Evolutionary conservation across 306 rosid species (phyloP).

Genomic region (Glycyrrhiza uralensis): DNA sequence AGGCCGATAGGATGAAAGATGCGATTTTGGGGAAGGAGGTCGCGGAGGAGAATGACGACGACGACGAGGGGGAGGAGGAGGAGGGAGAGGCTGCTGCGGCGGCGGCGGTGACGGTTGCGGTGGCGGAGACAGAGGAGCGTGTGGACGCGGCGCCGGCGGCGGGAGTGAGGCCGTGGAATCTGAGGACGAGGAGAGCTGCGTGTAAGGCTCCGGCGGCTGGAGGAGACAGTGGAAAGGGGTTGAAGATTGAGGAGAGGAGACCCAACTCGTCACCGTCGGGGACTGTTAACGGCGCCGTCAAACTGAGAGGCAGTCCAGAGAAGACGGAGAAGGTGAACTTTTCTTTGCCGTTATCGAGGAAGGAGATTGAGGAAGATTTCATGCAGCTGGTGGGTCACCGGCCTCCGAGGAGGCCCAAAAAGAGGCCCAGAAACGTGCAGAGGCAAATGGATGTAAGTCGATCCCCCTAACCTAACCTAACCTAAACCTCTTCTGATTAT

Average conservation of each 20-base stretch:
- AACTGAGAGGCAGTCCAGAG: constrained; percentile 40
- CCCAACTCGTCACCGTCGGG: constrained; percentile 46
- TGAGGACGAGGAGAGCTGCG: constrained; percentile 63
- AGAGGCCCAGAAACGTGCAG: constrained; percentile 58
- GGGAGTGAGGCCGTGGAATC: constrained; percentile 65
- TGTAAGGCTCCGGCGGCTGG: constrained; percentile 48
- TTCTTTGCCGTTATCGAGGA: constrained; percentile 49
- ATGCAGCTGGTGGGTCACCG: constrained; percentile 54
- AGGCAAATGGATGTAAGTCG: constrained; percentile 75
- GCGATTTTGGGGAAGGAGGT: constrained; percentile 54
- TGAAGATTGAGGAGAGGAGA: constrained; percentile 59
- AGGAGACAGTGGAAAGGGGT: constrained; percentile 29
- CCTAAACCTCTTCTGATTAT: too few relatives aligned
- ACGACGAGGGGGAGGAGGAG: neutral
- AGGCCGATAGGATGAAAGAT: constrained; percentile 60
- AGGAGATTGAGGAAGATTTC: constrained; percentile 90
- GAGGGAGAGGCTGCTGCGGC: neutral
- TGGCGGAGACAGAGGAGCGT: neutral
- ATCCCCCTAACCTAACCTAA: too few relatives aligned
- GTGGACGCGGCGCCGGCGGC: neutral
- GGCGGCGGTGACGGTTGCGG: neutral
- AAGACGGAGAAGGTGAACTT: constrained; percentile 54
- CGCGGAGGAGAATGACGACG: constrained; percentile 6
- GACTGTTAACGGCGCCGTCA: constrained; percentile 42
- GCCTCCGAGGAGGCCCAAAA: constrained; percentile 80